Evolutionary conservation across 768 basidiomycete genomes (phyloP).

Genomic region (Psilocybe tampanensis): DNA sequence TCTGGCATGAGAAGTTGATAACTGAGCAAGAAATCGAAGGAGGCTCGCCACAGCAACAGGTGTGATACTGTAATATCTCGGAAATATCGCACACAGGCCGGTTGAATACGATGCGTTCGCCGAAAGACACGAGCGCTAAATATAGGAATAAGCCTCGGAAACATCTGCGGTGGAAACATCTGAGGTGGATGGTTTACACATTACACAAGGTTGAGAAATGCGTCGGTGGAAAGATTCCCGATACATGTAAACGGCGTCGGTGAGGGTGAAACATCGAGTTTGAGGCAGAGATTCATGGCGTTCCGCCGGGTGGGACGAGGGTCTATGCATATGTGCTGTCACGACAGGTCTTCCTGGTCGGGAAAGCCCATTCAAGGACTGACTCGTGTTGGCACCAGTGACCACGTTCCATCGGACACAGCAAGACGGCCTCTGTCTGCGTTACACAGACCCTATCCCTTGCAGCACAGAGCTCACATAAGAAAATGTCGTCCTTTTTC

Average conservation of each 20-base stretch:
- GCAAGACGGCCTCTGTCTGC: slow-evolving; percentile 66
- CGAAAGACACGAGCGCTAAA: slow-evolving; percentile 21
- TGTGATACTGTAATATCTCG: slow-evolving; percentile 14
- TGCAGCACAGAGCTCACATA: slow-evolving; percentile 55
- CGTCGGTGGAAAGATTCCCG: slow-evolving; percentile 21
- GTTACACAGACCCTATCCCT: slow-evolving; percentile 68
- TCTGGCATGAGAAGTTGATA: slow-evolving; percentile 16
- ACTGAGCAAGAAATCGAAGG: slow-evolving; percentile 19
- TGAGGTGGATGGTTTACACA: not conserved
- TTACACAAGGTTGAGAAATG: slow-evolving; percentile 2
- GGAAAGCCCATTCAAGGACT: not conserved
- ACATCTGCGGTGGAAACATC: slow-evolving; percentile 4
- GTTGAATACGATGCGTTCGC: slow-evolving; percentile 20
- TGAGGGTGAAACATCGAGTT: slow-evolving; percentile 23
- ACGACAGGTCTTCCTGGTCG: not conserved
- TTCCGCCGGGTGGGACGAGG: slow-evolving; percentile 21
- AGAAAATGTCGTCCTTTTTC: slow-evolving; percentile 61
- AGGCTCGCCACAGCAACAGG: not conserved
- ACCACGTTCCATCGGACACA: slow-evolving; percentile 42
- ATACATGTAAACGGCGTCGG: slow-evolving; percentile 21
- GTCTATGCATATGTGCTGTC: slow-evolving; percentile 21
- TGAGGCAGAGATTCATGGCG: slow-evolving; percentile 22
- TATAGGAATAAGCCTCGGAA: slow-evolving; percentile 19
- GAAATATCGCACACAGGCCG: too few relatives aligned
- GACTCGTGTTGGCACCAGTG: too few relatives aligned